Percentiles rank a stretch among this genome's conserved stretches.
These are phyloP conservation scores for Acidiella bohemica DNA, from an alignment of 495 filamentous ascomycete genomes.

Conservation along the genomic window DNA sequence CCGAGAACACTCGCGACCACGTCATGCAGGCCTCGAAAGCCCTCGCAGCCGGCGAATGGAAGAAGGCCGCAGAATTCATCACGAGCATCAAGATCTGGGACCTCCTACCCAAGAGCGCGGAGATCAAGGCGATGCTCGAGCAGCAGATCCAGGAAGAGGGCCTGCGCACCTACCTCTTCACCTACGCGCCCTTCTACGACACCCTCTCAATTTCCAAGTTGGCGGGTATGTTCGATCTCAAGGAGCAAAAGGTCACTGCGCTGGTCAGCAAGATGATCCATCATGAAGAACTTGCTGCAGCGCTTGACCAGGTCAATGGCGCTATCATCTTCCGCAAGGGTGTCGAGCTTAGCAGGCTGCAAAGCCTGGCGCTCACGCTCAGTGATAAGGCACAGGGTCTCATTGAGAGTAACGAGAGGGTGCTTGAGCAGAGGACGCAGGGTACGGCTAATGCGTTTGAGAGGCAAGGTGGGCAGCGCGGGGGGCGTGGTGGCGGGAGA, in stretches of 20 bases:
- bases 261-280: slow-evolving; percentile 99
- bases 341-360: slow-evolving; percentile 88
- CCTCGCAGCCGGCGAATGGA: slow-evolving; percentile 93
- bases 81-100: slow-evolving; percentile 99
- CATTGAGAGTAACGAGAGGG: slow-evolving; percentile 95
- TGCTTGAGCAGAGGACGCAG: slow-evolving; percentile 89
- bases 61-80: slow-evolving; percentile 83
- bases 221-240: slow-evolving; percentile 88
- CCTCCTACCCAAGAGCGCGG: slow-evolving; percentile 73
- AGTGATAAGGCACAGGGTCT: slow-evolving; percentile 90
- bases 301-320: slow-evolving; percentile 92
- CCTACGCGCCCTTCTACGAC: slow-evolving; percentile 98
- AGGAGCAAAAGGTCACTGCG: slow-evolving; percentile 77
- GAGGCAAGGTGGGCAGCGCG: slow-evolving; percentile 65
- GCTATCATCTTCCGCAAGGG: slow-evolving; percentile 99
- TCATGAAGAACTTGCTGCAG: slow-evolving; percentile 91
- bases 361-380: slow-evolving; percentile 85
- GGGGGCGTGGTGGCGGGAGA: slow-evolving; percentile 46
- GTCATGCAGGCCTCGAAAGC: slow-evolving; percentile 98
- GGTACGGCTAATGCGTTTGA: slow-evolving; percentile 92
- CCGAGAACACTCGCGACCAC: slow-evolving; percentile 96
- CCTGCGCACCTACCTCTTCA: slow-evolving; percentile 96
- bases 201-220: slow-evolving; percentile 77
- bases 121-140: slow-evolving; percentile 91
- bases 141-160: slow-evolving; percentile 98